These are phyloP conservation scores for Croton laevigatus DNA, from an alignment of 441 rosid species.

Conservation along the genomic window DNA sequence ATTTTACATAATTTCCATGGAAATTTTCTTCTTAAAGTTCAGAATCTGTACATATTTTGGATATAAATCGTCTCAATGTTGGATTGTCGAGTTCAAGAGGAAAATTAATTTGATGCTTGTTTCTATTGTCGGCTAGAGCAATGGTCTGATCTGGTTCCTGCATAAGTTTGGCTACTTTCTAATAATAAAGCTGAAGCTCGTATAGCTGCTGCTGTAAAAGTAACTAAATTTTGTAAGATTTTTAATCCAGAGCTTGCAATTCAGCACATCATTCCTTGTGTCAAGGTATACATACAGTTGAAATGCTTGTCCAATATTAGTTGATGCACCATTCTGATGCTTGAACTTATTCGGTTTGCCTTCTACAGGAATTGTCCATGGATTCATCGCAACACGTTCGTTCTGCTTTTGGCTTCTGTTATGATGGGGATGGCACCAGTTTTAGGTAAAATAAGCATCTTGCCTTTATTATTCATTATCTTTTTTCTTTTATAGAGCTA, in stretches of 20 bases:
- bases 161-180: constrained; percentile 84
- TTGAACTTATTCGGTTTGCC: constrained; percentile 7
- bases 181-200: constrained; percentile 99
- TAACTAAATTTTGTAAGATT: constrained; percentile 80
- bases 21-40: too few relatives aligned
- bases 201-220: constrained; percentile 98
- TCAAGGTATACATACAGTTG: constrained; percentile 52
- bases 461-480: constrained; percentile 3
- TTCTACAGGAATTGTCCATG: constrained; percentile 78
- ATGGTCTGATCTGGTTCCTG: constrained; percentile 90
- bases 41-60: too few relatives aligned
- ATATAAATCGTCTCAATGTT: too few relatives aligned
- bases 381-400: constrained; percentile 99
- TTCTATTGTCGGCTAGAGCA: too few relatives aligned
- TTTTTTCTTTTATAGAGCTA: too few relatives aligned
- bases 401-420: constrained; percentile 94
- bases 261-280: constrained; percentile 84
- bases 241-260: constrained; percentile 81
- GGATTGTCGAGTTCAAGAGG: too few relatives aligned
- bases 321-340: background rate
- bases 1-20: too few relatives aligned
- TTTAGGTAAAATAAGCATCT: constrained; percentile 73
- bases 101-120: too few relatives aligned
- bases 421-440: constrained; percentile 99
- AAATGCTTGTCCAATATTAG: constrained; percentile 9